These are phyloP conservation scores for Hebeloma cylindrosporum DNA, from an alignment of 768 basidiomycete species.

Conservation along the genomic window DNA sequence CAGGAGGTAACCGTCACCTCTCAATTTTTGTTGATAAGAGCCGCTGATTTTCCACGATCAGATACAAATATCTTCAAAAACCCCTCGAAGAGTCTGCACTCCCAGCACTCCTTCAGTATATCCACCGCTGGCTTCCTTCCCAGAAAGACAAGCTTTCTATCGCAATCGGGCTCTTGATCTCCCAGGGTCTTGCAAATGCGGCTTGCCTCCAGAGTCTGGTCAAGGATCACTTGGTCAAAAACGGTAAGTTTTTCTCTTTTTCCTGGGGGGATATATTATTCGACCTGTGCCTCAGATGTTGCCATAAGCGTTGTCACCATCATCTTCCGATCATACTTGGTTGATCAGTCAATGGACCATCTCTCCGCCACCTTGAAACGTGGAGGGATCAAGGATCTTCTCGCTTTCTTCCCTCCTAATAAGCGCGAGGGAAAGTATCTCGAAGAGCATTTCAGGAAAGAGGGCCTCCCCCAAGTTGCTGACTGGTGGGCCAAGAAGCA, in stretches of 20 bases:
- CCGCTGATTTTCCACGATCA: slow-evolving; percentile 34
- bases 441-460: slow-evolving; percentile 86
- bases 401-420: slow-evolving; percentile 84
- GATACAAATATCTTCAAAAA: slow-evolving; percentile 99
- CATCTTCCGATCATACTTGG: slow-evolving; percentile 80
- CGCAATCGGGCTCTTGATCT: slow-evolving; percentile 78
- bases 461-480: slow-evolving; percentile 72
- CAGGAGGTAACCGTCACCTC: slow-evolving; percentile 59
- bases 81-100: slow-evolving; percentile 87
- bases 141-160: slow-evolving; percentile 84
- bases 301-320: slow-evolving; percentile 73
- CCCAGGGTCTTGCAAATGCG: slow-evolving; percentile 79
- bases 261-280: slow-evolving; percentile 6
- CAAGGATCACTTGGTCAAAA: slow-evolving; percentile 95
- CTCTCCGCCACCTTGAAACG: slow-evolving; percentile 79
- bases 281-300: slow-evolving; percentile 51
- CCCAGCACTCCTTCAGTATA: slow-evolving; percentile 84
- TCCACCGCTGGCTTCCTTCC: slow-evolving; percentile 75
- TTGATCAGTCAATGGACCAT: slow-evolving; percentile 87
- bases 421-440: slow-evolving; percentile 72
- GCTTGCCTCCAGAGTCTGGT: slow-evolving; percentile 78
- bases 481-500: slow-evolving; percentile 97
- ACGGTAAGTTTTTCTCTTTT: slow-evolving; percentile 50
- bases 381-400: slow-evolving; percentile 82
- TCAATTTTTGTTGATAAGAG: slow-evolving; percentile 6